These are phyloP conservation scores for Aphanomyces astaci DNA, from an alignment of 352 stramenopile species.

Conservation along the genomic window DNA sequence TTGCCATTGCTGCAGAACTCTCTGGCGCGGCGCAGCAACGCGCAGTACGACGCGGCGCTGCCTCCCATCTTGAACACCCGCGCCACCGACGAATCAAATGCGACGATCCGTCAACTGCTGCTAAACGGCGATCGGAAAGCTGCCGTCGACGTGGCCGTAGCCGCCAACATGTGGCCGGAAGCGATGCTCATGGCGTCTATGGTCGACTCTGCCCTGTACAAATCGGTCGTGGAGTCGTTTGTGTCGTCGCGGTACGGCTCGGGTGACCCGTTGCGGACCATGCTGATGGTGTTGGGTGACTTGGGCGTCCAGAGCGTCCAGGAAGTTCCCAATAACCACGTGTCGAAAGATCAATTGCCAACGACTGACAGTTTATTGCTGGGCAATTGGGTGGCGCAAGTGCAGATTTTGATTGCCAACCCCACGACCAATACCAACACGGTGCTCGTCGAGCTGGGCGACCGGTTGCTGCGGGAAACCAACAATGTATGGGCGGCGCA, in stretches of 20 bases:
- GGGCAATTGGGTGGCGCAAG: constrained; percentile 65
- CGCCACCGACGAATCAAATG: constrained; percentile 31
- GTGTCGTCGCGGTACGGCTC: constrained; percentile 68
- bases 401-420: constrained; percentile 75
- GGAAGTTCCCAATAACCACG: too few relatives aligned
- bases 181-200: constrained; percentile 82
- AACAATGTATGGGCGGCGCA: constrained; percentile 62
- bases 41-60: constrained; percentile 1
- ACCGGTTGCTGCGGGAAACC: constrained; percentile 67
- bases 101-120: constrained; percentile 57
- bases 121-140: constrained; percentile 67
- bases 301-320: constrained; percentile 80
- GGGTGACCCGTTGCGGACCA: constrained; percentile 62
- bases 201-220: constrained; percentile 81
- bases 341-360: too few relatives aligned
- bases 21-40: neutral
- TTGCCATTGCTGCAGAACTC: constrained; percentile 19
- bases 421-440: constrained; percentile 72
- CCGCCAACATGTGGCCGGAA: constrained; percentile 78
- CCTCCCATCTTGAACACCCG: neutral
- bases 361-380: too few relatives aligned
- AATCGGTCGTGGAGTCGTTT: constrained; percentile 63
- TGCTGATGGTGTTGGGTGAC: constrained; percentile 77
- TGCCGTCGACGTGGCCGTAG: constrained; percentile 66
- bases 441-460: constrained; percentile 67